A percentile compares a stretch with the other conserved stretches of the same genome.
phyloP scores from a whole-genome alignment of 306 rosid genomes.

The Malus orientalis region DNA sequence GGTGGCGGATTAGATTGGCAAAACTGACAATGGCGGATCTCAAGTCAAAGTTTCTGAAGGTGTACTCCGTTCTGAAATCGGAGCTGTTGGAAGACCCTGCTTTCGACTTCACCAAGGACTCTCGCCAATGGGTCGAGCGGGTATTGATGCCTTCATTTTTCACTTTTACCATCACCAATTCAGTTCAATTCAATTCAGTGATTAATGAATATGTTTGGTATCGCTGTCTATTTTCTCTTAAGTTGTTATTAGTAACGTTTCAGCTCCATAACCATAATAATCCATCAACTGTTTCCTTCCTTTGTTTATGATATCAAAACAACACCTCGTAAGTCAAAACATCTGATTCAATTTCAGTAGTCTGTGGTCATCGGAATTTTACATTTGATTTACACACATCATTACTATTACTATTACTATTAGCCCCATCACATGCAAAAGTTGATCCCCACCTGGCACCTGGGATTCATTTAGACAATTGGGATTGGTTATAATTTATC shows the following conservation, averaged over 20 bases:
- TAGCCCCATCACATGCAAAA: background rate
- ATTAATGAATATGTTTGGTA: background rate
- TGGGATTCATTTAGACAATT: background rate
- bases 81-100: slow-evolving; percentile 72
- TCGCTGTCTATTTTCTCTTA: background rate
- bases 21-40: slow-evolving; percentile 52
- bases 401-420: no score
- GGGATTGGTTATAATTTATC: background rate
- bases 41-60: slow-evolving; percentile 57
- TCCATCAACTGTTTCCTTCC: background rate
- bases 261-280: no score
- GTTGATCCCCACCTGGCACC: background rate
- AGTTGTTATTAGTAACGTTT: no score
- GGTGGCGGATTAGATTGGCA: no score
- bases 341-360: background rate
- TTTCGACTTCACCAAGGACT: slow-evolving; percentile 54
- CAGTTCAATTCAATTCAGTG: background rate
- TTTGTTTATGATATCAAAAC: background rate
- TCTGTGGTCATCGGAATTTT: background rate
- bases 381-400: background rate
- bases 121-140: slow-evolving; percentile 69
- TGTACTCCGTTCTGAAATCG: slow-evolving; percentile 56
- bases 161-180: background rate
- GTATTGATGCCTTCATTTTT: slow-evolving; percentile 9
- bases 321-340: no score